Percentiles rank a stretch among this genome's conserved stretches.
Conservation (phyloP, 2,329 filamentous ascomycete genomes). For the Leptodontidium sp. region DNA sequence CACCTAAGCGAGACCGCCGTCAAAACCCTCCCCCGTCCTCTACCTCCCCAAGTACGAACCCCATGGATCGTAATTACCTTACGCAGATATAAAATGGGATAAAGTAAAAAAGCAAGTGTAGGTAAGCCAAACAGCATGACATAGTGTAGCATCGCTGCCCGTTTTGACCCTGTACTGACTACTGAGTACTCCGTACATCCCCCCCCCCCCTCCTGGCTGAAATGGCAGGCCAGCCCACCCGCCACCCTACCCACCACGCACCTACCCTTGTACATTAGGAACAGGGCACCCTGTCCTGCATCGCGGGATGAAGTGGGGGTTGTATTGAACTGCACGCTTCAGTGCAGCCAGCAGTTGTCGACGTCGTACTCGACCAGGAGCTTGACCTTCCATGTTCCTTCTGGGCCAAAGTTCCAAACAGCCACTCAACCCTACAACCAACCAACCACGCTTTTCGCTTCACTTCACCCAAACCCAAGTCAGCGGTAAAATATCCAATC, state of each 20-base stretch:
- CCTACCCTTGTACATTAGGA: conserved; percentile 2
- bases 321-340: neutral
- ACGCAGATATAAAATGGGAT: conserved; percentile 11
- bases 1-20: neutral
- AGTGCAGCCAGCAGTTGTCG: neutral
- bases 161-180: neutral
- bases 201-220: neutral
- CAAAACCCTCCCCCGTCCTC: neutral
- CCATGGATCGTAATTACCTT: neutral
- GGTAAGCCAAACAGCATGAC: conserved; percentile 5
- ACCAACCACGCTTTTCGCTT: too few species aligned
- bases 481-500: too few species aligned
- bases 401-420: neutral
- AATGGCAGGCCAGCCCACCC: conserved; percentile 6
- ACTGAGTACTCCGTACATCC: too few species aligned
- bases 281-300: conserved; percentile 12
- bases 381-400: conserved; percentile 3
- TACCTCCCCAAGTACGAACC: neutral
- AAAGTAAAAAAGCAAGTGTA: neutral
- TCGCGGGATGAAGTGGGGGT: conserved; percentile 21
- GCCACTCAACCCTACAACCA: too few species aligned
- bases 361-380: neutral
- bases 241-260: neutral
- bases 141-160: neutral
- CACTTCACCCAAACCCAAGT: too few species aligned